Conservation (phyloP, 2,329 filamentous ascomycete genomes). For the Emericellopsis cladophorae region DNA sequence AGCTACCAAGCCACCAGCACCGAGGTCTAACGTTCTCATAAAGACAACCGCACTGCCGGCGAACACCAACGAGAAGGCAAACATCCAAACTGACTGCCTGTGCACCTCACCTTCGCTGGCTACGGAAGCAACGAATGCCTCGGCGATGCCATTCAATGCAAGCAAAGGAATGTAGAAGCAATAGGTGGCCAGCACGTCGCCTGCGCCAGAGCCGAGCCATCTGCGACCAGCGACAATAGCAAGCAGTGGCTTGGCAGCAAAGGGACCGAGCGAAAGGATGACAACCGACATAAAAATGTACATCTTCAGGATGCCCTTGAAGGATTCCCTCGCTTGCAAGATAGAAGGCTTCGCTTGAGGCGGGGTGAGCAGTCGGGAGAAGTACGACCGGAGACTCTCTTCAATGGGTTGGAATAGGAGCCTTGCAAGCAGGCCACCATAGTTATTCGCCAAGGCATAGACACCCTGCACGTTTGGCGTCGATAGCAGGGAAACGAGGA, state of each 20-base stretch:
- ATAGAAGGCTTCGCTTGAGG: constrained; percentile 11
- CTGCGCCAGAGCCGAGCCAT: constrained; percentile 66
- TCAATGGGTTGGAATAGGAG: constrained; percentile 92
- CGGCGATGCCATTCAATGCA: constrained; percentile 80
- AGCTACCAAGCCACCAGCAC: constrained; percentile 68
- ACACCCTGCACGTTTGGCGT: constrained; percentile 73
- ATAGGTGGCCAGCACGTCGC: constrained; percentile 63
- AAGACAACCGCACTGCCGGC: constrained; percentile 62
- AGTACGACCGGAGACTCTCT: constrained; percentile 82
- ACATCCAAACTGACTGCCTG: constrained; percentile 74
- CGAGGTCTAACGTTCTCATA: constrained; percentile 54
- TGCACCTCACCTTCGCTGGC: constrained; percentile 66
- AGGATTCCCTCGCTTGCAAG: constrained; percentile 32
- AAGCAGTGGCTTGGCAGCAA: constrained; percentile 61
- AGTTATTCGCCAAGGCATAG: constrained; percentile 90
- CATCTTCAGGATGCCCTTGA: constrained; percentile 52
- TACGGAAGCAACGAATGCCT: constrained; percentile 85
- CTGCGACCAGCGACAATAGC: constrained; percentile 61
- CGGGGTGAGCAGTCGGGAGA: constrained; percentile 59
- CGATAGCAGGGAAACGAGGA: constrained; percentile 71
- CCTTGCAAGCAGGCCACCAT: constrained; percentile 76
- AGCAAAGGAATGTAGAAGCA: constrained; percentile 90
- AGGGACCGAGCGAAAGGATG: constrained; percentile 59
- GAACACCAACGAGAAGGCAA: constrained; percentile 65
- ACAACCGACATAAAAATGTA: constrained; percentile 66